phyloP scores from a whole-genome alignment of 148 eudicot species.

The Rhododendron molle region DNA sequence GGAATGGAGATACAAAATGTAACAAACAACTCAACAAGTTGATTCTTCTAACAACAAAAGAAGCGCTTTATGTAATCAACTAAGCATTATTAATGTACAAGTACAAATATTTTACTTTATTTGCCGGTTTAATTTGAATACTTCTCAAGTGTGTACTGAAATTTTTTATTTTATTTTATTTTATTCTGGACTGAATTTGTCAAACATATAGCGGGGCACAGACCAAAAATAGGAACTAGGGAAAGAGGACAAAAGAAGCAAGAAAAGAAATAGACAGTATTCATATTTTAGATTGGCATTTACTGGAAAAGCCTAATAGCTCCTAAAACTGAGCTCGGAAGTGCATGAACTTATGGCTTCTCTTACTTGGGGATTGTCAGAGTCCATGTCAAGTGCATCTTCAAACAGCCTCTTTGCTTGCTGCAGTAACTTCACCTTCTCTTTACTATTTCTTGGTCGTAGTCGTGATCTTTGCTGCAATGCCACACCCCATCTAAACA shows the following conservation, averaged over 20 bases:
- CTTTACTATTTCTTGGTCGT: slow-evolving; percentile 58
- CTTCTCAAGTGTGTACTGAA: background rate
- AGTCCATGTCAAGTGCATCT: slow-evolving; percentile 84
- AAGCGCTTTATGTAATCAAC: background rate
- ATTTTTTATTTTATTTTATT: background rate
- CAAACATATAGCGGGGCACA: background rate
- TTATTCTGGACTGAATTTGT: background rate
- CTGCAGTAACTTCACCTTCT: slow-evolving; percentile 76
- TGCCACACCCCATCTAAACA: slow-evolving; percentile 87
- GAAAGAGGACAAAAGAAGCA: background rate
- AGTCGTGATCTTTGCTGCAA: slow-evolving; percentile 83
- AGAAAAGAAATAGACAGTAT: background rate
- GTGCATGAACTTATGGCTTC: slow-evolving; percentile 68
- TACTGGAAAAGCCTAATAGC: slow-evolving; percentile 10
- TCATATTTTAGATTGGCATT: background rate
- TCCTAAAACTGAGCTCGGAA: slow-evolving; percentile 55
- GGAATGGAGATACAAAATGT: background rate
- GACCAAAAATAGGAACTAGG: background rate
- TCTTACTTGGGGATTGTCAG: slow-evolving; percentile 53
- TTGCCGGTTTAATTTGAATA: background rate
- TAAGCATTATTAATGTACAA: background rate
- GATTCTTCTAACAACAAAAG: background rate
- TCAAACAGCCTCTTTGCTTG: slow-evolving; percentile 88
- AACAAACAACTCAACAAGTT: background rate
- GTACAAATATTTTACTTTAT: background rate